Evolutionary conservation across 371 early-diverging fungal genomes (phyloP).

Genomic region (Mortierella sp.): DNA sequence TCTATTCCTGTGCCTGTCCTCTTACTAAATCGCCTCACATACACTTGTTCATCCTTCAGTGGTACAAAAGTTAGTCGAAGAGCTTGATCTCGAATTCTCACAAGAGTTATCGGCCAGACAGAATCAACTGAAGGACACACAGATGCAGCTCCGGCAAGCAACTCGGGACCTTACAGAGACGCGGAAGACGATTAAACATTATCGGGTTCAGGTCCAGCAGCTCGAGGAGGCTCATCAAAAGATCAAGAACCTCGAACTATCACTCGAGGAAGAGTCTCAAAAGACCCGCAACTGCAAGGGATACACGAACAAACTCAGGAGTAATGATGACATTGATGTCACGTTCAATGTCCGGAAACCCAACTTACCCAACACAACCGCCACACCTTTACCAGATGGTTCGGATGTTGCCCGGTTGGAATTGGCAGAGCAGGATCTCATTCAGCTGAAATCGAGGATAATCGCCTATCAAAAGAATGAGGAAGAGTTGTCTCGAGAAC

Average conservation of each 20-base stretch:
- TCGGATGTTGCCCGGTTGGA: too few species aligned
- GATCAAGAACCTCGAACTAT: conserved; percentile 60
- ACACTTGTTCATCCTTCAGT: conserved; percentile 53
- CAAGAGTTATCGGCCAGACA: conserved; percentile 70
- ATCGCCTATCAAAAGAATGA: conserved; percentile 61
- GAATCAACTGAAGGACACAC: conserved; percentile 68
- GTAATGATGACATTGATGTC: neutral
- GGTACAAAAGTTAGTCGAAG: conserved; percentile 78
- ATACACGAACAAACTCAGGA: conserved; percentile 5
- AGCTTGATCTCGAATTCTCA: conserved; percentile 72
- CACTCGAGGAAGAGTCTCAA: conserved; percentile 53
- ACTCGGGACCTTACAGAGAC: conserved; percentile 74
- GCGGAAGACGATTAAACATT: conserved; percentile 67
- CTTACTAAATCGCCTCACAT: too few species aligned
- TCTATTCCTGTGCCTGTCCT: neutral
- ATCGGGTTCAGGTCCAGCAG: conserved; percentile 58
- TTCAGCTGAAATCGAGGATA: conserved; percentile 8
- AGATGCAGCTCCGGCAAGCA: conserved; percentile 67
- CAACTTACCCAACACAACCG: too few species aligned
- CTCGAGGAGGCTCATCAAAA: conserved; percentile 70
- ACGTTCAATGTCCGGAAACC: too few species aligned
- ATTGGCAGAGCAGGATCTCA: too few species aligned
- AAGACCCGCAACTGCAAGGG: conserved; percentile 36
- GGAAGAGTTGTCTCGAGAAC: conserved; percentile 55
- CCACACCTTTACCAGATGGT: too few species aligned